Evolutionary conservation across 768 basidiomycete genomes (phyloP), one percentile per base, ranked within the genome.

Genomic region (Mycena rosella): DNA sequence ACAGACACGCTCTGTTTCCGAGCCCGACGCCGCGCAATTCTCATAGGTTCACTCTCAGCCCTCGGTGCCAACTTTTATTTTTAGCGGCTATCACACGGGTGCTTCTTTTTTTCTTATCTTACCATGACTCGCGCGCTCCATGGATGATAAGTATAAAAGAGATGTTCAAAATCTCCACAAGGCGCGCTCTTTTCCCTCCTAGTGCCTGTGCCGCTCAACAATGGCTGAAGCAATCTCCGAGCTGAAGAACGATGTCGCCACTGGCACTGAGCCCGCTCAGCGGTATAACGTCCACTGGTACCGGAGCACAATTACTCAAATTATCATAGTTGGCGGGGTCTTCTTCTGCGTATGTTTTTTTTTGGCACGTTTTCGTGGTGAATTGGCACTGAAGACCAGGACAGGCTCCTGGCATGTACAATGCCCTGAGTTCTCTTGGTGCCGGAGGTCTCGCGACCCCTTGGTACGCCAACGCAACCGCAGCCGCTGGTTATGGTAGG

Each of bases 381-480:
- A 48, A 34, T 60, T 13, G 22, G 26, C 24, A 3, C 18, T 47
- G 32, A 29, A 5, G 24, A 47, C 9, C 22, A 20, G 57, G 18
- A 26, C 26, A 78, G 77, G 77, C 77, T 47, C 77, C 77, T 34
- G 76, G 77, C 34, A 79, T 78, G 78, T 79, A 79, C 62, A 79
- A 79, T 74, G 78, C 78, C 26, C 60, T 79, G 9, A 75, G 65
- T 32, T 70, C 77, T 18, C 62, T 79, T 8, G 78, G 78, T 27
- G 78, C 78, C 20, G 78, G 78, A 44, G 78, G 78, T 22, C 72
- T 79, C 22, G 77, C 78, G 2, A 78, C 77, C 24, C 78, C 78
- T 10, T 78, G 76, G 76, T 78, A 78, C 58, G 76, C 73, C 2
- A 78, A 78, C 45, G 77, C 78, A 6, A 76, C 78, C 18, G 72